These are phyloP conservation scores for Wickerhamomyces mucosus DNA, from an alignment of 805 yeast species.

Conservation along the genomic window DNA sequence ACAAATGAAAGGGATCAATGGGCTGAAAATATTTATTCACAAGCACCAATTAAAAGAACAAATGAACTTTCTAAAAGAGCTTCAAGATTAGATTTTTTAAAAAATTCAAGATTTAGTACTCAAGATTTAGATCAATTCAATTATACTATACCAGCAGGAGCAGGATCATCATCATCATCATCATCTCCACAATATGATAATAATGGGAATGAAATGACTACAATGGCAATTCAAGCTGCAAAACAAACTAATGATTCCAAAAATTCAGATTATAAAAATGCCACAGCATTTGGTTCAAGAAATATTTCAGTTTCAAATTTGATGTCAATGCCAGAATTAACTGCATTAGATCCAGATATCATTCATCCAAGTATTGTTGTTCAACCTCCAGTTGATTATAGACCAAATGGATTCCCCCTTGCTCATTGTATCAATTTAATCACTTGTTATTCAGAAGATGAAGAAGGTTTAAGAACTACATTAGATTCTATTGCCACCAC, in stretches of 20 bases:
- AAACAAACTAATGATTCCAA: constrained; percentile 8
- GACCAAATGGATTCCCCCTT: constrained; percentile 79
- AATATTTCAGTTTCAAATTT: constrained; percentile 17
- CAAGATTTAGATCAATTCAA: constrained; percentile 12
- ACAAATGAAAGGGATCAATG: constrained; percentile 71
- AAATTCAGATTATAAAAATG: constrained; percentile 7
- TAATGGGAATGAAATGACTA: constrained; percentile 27
- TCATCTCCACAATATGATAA: constrained; percentile 4
- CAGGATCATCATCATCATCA: too few species aligned
- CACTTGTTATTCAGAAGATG: constrained; percentile 94
- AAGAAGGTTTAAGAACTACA: constrained; percentile 75
- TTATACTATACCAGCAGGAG: constrained; percentile 3
- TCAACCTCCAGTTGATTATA: constrained; percentile 84
- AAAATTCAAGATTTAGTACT: constrained; percentile 26
- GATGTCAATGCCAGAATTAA: constrained; percentile 20
- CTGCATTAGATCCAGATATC: constrained; percentile 45
- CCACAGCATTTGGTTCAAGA: constrained; percentile 16
- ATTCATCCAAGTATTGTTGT: constrained; percentile 75
- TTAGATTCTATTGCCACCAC: constrained; percentile 91
- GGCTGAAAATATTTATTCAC: constrained; percentile 55
- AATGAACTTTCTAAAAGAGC: constrained; percentile 26
- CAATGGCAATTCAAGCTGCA: constrained; percentile 61
- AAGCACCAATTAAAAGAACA: constrained; percentile 33
- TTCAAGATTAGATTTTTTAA: constrained; percentile 26
- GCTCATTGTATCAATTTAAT: constrained; percentile 67